phyloP scores from a whole-genome alignment of 2,329 filamentous ascomycete genomes.

The Leptographium wingfieldii region DNA sequence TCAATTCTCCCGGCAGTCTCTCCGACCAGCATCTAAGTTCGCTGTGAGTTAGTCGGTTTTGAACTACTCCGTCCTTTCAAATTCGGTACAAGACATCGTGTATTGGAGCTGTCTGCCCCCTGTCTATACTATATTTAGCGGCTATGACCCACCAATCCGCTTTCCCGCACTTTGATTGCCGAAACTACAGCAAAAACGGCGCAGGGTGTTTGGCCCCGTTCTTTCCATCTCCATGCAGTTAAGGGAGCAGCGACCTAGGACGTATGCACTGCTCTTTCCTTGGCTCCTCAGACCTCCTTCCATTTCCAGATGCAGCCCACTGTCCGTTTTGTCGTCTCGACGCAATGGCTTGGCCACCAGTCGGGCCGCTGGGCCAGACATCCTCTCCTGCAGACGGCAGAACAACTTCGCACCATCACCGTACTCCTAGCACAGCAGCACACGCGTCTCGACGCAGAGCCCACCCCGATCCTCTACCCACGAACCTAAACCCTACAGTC shows the following conservation, averaged over 20 bases:
- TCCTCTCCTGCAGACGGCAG: not conserved
- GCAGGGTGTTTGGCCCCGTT: not conserved
- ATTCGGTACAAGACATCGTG: not conserved
- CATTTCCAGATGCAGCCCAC: not conserved
- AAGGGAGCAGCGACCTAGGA: not conserved
- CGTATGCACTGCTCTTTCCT: not conserved
- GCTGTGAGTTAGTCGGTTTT: too few relatives aligned
- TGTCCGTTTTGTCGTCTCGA: not conserved
- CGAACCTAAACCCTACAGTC: not conserved
- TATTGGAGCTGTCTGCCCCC: not conserved
- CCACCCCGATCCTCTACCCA: not conserved
- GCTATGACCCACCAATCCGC: not conserved
- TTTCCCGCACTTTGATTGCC: not conserved
- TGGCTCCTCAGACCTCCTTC: not conserved
- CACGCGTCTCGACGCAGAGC: not conserved
- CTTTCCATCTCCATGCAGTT: not conserved
- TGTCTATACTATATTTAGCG: not conserved
- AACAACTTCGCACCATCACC: not conserved
- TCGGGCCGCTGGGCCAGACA: not conserved
- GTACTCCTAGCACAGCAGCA: not conserved
- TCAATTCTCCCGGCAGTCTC: too few relatives aligned
- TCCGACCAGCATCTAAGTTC: too few relatives aligned
- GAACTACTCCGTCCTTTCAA: too few relatives aligned
- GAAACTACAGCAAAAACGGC: not conserved
- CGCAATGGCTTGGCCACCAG: slow-evolving; percentile 7